These are phyloP conservation scores for Hibiscus trionum DNA, from an alignment of 345 rosid species.

Conservation along the genomic window DNA sequence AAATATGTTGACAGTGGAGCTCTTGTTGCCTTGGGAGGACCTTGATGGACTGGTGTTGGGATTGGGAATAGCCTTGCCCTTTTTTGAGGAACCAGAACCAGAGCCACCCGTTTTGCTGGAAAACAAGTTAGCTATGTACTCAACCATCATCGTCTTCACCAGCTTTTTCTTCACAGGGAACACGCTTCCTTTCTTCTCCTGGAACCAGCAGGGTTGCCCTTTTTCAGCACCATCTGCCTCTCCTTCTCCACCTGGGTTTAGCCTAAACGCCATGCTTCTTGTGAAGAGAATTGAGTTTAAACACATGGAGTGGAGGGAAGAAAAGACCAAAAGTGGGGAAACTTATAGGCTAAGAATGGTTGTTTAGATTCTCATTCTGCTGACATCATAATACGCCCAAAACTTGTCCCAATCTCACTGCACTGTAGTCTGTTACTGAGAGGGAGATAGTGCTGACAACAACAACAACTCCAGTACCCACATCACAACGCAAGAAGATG, in stretches of 20 bases:
- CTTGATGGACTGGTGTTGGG: not conserved
- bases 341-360: not conserved
- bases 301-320: not conserved
- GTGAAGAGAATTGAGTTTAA: not conserved
- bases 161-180: not conserved
- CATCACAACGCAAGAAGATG: too few species aligned
- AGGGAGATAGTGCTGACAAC: too few species aligned
- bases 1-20: not conserved
- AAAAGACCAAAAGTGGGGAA: not conserved
- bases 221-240: not conserved
- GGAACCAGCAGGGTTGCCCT: not conserved
- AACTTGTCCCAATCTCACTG: too few species aligned
- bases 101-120: not conserved
- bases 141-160: slow-evolving; percentile 2
- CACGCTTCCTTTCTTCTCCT: not conserved
- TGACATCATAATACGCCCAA: too few species aligned
- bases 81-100: not conserved
- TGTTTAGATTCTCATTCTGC: not conserved
- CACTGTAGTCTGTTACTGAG: too few species aligned
- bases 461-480: too few species aligned
- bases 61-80: not conserved
- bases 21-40: not conserved
- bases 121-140: not conserved
- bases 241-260: not conserved
- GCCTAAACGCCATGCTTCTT: not conserved